Percentiles rank a stretch among this genome's conserved stretches.
These are phyloP conservation scores for Heliamphora exappendiculata DNA, from an alignment of 148 eudicot species.

Conservation along the genomic window DNA sequence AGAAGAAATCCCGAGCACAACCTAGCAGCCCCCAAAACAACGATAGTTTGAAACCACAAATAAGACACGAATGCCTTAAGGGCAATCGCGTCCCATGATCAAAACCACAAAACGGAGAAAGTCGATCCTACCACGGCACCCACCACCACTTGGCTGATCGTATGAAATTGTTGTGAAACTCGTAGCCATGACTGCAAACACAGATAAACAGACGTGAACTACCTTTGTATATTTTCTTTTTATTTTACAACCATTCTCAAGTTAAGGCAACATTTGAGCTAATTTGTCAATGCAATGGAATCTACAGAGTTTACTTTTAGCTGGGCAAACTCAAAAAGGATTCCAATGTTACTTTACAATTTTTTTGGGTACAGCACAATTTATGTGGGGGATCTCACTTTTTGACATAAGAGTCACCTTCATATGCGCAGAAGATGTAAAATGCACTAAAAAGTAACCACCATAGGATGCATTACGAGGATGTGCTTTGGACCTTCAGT, in stretches of 20 bases:
- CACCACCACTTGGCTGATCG: slow-evolving; percentile 65
- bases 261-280: too few species aligned
- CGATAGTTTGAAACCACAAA: slow-evolving; percentile 48
- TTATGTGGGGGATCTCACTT: too few species aligned
- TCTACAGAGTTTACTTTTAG: too few species aligned
- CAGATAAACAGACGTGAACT: slow-evolving; percentile 1
- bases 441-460: background rate
- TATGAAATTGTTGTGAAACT: slow-evolving; percentile 59
- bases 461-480: background rate
- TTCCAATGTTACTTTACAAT: too few species aligned
- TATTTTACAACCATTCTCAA: too few species aligned
- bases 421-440: background rate
- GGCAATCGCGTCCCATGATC: slow-evolving; percentile 62
- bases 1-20: slow-evolving; percentile 34
- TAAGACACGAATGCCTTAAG: slow-evolving; percentile 35
- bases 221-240: too few species aligned
- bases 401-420: too few species aligned
- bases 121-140: slow-evolving; percentile 57
- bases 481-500: background rate
- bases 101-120: slow-evolving; percentile 64
- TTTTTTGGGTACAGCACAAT: too few species aligned
- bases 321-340: too few species aligned
- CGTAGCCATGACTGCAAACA: slow-evolving; percentile 84
- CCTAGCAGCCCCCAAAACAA: slow-evolving; percentile 36
- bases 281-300: too few species aligned